Base-by-base conservation (phyloP, 164 flowering plant species). In the Taxillus chinensis region DNA sequence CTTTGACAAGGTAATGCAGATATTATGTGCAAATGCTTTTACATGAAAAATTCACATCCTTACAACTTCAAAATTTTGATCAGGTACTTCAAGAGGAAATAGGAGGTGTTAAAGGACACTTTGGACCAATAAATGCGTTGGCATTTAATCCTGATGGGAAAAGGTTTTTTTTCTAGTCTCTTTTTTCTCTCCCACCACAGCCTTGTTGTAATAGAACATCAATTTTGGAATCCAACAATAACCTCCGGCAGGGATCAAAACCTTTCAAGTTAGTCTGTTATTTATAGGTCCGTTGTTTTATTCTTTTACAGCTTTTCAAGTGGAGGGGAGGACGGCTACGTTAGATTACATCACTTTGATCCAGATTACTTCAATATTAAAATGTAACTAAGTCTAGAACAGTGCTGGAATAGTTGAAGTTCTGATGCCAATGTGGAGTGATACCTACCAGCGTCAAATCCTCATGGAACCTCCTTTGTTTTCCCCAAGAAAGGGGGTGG, bases 281-380 rank as follows among this genome's bases (percentile, higher is more conserved):
- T 27, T 27, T 2, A 27, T 27, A 14, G 13, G 43, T 43, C 55
- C 50, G 48, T 41, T 38, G 15, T 41, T 50, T 14, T 41, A 17
- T 39, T 62, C 27, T 16, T 39, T 40, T 58, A 14, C 62, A 82
- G 84, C 64, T 83, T 85, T 72, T 71, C 92, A 4, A 89, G 96
- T 61, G 98, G 98, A 66, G 96, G 95, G 54, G 98, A 91, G 75
- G 98, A 89, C 74, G 98, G 98, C 37, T 89, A 85, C 62, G 92
- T 91, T 7, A 69, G 96, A 61, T 55, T 91, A 42, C 98, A 91
- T 67, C 97, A 91, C 66, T 84, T 91, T 58, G 95, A 89, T 60
- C 75, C 75, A 3, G 96, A 86, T 63, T 86, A 86, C 71, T 89
- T 91, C 82, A 77, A 74, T 64, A 85, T 88, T 68, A 83, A 84